Evolutionary conservation across 108 stramenopile genomes (phyloP).

Genomic region (Nitzschia inconspicua): DNA sequence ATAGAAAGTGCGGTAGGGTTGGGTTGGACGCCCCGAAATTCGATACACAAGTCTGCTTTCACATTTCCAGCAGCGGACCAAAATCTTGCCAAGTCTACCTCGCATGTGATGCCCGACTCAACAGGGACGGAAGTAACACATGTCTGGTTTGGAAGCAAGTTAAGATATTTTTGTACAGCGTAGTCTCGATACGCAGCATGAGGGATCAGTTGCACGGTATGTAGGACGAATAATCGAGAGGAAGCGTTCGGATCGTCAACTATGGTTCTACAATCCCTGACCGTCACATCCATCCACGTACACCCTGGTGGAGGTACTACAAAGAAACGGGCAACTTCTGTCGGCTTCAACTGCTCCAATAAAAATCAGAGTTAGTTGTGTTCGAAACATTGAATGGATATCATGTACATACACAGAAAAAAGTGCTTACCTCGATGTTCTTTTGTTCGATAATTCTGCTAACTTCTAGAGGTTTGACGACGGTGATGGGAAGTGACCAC

Average conservation of each 20-base stretch:
- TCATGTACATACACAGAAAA: too few relatives aligned
- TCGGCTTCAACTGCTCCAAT: slow-evolving; percentile 41
- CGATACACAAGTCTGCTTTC: slow-evolving; percentile 33
- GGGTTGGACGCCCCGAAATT: slow-evolving; percentile 60
- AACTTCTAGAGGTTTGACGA: slow-evolving; percentile 58
- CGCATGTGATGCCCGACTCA: slow-evolving; percentile 45
- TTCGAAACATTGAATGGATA: too few relatives aligned
- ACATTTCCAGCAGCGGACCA: slow-evolving; percentile 58
- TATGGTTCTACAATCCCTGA: slow-evolving; percentile 33
- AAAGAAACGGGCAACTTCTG: slow-evolving; percentile 57
- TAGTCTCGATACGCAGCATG: slow-evolving; percentile 51
- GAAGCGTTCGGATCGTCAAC: slow-evolving; percentile 15
- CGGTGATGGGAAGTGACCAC: slow-evolving; percentile 75
- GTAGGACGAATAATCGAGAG: slow-evolving; percentile 44
- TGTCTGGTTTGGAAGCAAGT: slow-evolving; percentile 45
- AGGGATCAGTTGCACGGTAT: slow-evolving; percentile 67
- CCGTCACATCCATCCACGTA: slow-evolving; percentile 62
- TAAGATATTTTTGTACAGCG: slow-evolving; percentile 39
- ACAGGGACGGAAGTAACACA: slow-evolving; percentile 42
- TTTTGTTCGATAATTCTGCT: too few relatives aligned
- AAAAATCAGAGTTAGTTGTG: too few relatives aligned
- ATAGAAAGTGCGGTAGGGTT: slow-evolving; percentile 20
- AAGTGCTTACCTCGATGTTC: too few relatives aligned
- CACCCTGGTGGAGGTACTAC: slow-evolving; percentile 51
- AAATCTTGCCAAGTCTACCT: slow-evolving; percentile 59